Conservation (phyloP, 1,284 basidiomycete species). For the Malassezia pachydermatis region DNA sequence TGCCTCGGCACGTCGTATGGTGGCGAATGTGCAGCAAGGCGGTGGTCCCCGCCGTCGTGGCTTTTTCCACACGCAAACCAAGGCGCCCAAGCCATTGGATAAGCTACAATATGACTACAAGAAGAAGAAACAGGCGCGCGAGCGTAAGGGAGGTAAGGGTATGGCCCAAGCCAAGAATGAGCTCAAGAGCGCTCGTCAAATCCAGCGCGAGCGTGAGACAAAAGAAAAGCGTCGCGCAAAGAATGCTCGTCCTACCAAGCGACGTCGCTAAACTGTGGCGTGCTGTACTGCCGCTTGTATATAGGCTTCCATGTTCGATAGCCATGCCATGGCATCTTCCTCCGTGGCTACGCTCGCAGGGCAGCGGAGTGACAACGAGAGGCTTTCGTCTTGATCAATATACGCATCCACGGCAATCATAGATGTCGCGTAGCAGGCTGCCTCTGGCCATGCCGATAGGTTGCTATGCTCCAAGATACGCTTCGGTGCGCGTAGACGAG, state of each 20-base stretch:
- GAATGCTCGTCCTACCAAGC: conserved; percentile 34
- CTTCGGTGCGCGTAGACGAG: background rate
- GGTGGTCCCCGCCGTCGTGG: conserved; percentile 55
- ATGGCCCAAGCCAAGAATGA: conserved; percentile 23
- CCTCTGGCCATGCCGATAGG: conserved; percentile 1
- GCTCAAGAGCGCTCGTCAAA: conserved; percentile 32
- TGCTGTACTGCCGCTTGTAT: background rate
- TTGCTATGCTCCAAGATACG: background rate
- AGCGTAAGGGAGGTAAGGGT: conserved; percentile 17
- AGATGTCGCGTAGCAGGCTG: background rate
- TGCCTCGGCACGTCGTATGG: conserved; percentile 10
- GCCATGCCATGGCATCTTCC: background rate
- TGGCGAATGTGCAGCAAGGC: conserved; percentile 9
- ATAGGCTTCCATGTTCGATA: background rate
- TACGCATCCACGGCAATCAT: conserved; percentile 6
- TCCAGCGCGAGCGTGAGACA: conserved; percentile 32
- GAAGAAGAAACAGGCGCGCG: conserved; percentile 25
- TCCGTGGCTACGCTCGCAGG: background rate
- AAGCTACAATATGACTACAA: conserved; percentile 19
- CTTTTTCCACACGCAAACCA: conserved; percentile 32
- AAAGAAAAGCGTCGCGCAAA: conserved; percentile 34
- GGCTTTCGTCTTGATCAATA: conserved; percentile 1
- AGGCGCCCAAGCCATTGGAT: conserved; percentile 27
- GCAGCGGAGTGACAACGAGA: conserved; percentile 13
- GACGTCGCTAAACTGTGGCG: background rate